These are phyloP conservation scores for Linum usitatissimum DNA, from an alignment of 345 rosid species.

Conservation along the genomic window DNA sequence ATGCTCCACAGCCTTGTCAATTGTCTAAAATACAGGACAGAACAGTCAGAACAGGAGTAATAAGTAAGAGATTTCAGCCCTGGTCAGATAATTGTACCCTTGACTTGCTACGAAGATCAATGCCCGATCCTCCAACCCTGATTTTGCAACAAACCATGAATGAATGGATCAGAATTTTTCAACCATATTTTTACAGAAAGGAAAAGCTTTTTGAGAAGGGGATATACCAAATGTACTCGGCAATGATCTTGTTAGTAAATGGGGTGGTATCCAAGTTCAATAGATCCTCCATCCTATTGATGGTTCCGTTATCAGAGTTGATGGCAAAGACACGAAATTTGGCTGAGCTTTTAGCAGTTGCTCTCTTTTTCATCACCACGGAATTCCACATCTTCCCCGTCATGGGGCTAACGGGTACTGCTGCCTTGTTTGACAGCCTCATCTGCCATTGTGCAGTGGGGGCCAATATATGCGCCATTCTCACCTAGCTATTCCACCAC, in stretches of 20 bases:
- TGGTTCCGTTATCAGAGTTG: slow-evolving; percentile 51
- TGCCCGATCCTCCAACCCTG: slow-evolving; percentile 95
- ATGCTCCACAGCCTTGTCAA: slow-evolving; percentile 71
- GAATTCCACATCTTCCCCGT: slow-evolving; percentile 56
- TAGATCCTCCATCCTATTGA: slow-evolving; percentile 65
- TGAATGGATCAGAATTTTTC: neutral
- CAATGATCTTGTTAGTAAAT: slow-evolving; percentile 72
- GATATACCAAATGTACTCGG: slow-evolving; percentile 89
- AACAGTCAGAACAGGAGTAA: slow-evolving; percentile 6
- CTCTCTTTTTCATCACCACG: slow-evolving; percentile 51
- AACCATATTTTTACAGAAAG: neutral
- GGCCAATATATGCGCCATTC: slow-evolving; percentile 86
- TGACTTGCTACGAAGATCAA: slow-evolving; percentile 87
- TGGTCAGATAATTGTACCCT: slow-evolving; percentile 38
- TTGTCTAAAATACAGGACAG: slow-evolving; percentile 36
- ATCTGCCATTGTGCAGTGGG: slow-evolving; percentile 71
- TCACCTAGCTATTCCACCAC: slow-evolving; percentile 21
- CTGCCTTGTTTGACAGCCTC: slow-evolving; percentile 48
- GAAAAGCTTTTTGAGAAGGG: neutral
- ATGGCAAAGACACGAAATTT: slow-evolving; percentile 55
- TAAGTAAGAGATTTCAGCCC: neutral
- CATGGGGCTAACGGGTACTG: slow-evolving; percentile 31
- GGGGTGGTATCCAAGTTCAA: slow-evolving; percentile 80
- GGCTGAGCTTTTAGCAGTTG: slow-evolving; percentile 26
- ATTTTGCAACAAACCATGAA: slow-evolving; percentile 9